Evolutionary conservation across 441 rosid species (phyloP).

Genomic region (Jatropha multifida): DNA sequence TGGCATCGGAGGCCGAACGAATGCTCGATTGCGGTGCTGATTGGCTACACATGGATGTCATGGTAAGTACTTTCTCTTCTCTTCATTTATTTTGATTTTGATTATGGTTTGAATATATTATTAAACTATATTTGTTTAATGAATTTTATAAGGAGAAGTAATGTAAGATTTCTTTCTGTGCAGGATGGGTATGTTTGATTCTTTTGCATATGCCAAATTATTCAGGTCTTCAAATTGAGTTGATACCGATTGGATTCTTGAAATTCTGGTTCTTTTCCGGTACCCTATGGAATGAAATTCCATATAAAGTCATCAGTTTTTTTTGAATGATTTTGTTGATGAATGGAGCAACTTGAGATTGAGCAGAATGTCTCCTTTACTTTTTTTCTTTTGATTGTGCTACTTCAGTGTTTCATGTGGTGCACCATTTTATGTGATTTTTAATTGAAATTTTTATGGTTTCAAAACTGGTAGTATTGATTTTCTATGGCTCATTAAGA

Average conservation of each 20-base stretch:
- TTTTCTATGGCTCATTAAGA: neutral
- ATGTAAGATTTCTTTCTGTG: conserved; percentile 24
- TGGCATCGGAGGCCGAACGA: conserved; percentile 81
- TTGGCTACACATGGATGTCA: conserved; percentile 99
- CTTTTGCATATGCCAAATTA: conserved; percentile 5
- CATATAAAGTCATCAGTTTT: too few species aligned
- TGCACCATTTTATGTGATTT: neutral
- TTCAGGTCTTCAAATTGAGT: neutral
- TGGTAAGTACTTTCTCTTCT: conserved; percentile 42
- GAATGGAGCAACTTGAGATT: neutral
- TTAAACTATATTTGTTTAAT: neutral
- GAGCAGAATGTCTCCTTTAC: neutral
- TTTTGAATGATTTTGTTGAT: too few species aligned
- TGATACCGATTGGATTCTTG: neutral
- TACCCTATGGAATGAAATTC: neutral
- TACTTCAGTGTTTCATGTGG: neutral
- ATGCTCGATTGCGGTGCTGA: conserved; percentile 86
- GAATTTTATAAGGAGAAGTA: neutral
- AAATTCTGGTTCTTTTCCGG: conserved; percentile 15
- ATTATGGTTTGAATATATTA: neutral
- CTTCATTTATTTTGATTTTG: conserved; percentile 3
- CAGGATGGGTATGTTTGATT: conserved; percentile 80
- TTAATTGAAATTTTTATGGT: neutral
- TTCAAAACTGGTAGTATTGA: neutral
- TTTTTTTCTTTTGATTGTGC: neutral